Conservation (phyloP, 2,329 filamentous ascomycete genomes). For the Cytospora piceae region DNA sequence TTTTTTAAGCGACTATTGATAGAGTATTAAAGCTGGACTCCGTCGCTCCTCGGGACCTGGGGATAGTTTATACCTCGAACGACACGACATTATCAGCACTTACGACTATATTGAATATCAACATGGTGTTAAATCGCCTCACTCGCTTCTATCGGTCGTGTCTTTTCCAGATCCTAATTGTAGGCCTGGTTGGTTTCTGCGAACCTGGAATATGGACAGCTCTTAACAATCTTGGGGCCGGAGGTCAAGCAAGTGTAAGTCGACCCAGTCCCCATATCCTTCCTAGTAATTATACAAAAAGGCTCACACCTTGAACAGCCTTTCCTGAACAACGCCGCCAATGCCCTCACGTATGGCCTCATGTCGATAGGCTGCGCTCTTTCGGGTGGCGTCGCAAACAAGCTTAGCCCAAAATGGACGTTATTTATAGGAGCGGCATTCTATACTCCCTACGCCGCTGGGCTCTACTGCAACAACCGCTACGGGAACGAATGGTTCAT, state of each 20-base stretch:
- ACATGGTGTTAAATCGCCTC: slow-evolving; percentile 6
- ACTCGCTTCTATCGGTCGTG: slow-evolving; percentile 22
- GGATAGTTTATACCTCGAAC: background rate
- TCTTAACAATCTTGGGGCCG: slow-evolving; percentile 25
- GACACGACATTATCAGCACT: background rate
- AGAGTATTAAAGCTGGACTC: background rate
- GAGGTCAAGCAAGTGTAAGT: slow-evolving; percentile 25
- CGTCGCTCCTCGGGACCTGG: background rate
- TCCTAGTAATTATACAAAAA: background rate
- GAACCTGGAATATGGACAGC: slow-evolving; percentile 27
- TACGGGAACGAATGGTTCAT: slow-evolving; percentile 66
- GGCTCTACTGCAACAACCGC: slow-evolving; percentile 67
- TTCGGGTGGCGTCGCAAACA: slow-evolving; percentile 21
- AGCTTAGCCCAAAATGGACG: slow-evolving; percentile 17
- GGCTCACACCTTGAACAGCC: background rate
- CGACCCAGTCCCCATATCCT: no score
- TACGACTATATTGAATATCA: background rate
- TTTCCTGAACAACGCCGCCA: slow-evolving; percentile 23
- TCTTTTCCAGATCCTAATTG: slow-evolving; percentile 25
- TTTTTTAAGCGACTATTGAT: background rate
- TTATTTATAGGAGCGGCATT: slow-evolving; percentile 18
- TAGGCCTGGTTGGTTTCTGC: slow-evolving; percentile 24
- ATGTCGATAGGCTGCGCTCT: slow-evolving; percentile 21
- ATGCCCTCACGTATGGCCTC: slow-evolving; percentile 23
- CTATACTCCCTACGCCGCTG: slow-evolving; percentile 67